Evolutionary conservation across 2,329 filamentous ascomycete species (phyloP), one percentile per base, ranked within the genome.

Genomic region (Aureobasidium subglaciale): DNA sequence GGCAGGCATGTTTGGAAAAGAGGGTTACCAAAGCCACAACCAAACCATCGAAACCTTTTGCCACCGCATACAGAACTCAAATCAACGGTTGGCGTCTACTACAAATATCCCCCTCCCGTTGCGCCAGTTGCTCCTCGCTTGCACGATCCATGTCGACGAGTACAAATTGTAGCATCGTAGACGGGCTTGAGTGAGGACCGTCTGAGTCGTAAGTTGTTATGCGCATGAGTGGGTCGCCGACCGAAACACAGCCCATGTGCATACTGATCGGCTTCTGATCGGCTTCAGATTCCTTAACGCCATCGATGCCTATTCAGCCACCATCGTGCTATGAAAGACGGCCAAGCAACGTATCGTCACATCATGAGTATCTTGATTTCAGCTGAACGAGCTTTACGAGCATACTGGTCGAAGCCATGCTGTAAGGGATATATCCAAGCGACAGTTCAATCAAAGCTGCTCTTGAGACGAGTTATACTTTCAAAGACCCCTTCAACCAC

Each of bases 31-130:
- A 22, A 52, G 48, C 48, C 48, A 32, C 35, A 13, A 41, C 34
- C 41, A 52, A 25, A 20, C 46, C 32, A 7, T 24, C 16, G 7
- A 8, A 22, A 48, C 18, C 29, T 50, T 49, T 27, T 41, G 46
- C 46, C 46, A 50, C 46, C 20, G 34, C 46, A 50, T 50, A 50
- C 46, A 50, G 38, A 50, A 24, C 48, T 52, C n/a, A 10, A 16
- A 2, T 13, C 25, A 52, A 52, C 48, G 16, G 35, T 16, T 16
- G 15, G 16, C 7, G 13, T 27, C 5, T 29, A 20, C 30, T 37
- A 15, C 16, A 35, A 7, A 30, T 46, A 20, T 3, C 16, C n/a
- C 2, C 24, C 9, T 29, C n/a, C 32, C 46, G 30, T 15, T 18
- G 32, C 32, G 46, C 32, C 32, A 13, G 22, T n/a, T 4, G 18